Conservation (phyloP, 2,329 filamentous ascomycete genomes). For the Diplocarpon rosae region DNA sequence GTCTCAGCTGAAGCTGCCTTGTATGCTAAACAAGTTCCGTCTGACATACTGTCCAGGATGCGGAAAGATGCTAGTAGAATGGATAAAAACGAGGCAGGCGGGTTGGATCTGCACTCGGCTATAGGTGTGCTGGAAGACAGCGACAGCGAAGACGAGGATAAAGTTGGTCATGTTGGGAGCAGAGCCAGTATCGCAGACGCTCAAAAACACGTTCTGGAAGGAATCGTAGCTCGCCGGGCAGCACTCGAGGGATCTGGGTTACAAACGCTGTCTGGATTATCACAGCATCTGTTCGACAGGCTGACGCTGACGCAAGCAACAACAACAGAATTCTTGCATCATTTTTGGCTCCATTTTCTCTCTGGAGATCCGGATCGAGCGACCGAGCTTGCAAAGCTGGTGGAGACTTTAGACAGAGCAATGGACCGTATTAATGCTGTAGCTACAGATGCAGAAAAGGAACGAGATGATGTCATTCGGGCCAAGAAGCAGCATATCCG, state of each 20-base stretch:
- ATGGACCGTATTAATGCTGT: slow-evolving; percentile 71
- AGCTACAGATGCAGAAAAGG: slow-evolving; percentile 66
- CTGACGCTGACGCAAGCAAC: slow-evolving; percentile 78
- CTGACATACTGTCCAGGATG: slow-evolving; percentile 54
- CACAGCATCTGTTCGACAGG: slow-evolving; percentile 44
- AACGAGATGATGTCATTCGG: slow-evolving; percentile 56
- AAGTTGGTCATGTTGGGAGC: slow-evolving; percentile 53
- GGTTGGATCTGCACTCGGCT: slow-evolving; percentile 48
- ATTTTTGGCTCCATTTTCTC: slow-evolving; percentile 90
- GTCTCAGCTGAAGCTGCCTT: slow-evolving; percentile 29
- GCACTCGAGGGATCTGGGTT: slow-evolving; percentile 40
- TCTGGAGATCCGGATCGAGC: slow-evolving; percentile 78
- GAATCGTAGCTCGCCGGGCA: slow-evolving; percentile 49
- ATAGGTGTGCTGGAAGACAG: slow-evolving; percentile 62
- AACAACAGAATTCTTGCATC: slow-evolving; percentile 88
- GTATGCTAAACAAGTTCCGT: slow-evolving; percentile 60
- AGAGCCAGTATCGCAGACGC: slow-evolving; percentile 53
- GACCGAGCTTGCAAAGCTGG: slow-evolving; percentile 67
- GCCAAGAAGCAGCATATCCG: slow-evolving; percentile 59
- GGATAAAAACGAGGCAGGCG: slow-evolving; percentile 36
- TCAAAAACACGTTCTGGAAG: slow-evolving; percentile 54
- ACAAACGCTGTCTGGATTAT: slow-evolving; percentile 31
- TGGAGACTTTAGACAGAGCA: slow-evolving; percentile 70
- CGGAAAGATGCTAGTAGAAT: slow-evolving; percentile 42
- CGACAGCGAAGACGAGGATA: slow-evolving; percentile 51